These are phyloP conservation scores for Russula vinacea DNA, from an alignment of 768 basidiomycete species.

Conservation along the genomic window DNA sequence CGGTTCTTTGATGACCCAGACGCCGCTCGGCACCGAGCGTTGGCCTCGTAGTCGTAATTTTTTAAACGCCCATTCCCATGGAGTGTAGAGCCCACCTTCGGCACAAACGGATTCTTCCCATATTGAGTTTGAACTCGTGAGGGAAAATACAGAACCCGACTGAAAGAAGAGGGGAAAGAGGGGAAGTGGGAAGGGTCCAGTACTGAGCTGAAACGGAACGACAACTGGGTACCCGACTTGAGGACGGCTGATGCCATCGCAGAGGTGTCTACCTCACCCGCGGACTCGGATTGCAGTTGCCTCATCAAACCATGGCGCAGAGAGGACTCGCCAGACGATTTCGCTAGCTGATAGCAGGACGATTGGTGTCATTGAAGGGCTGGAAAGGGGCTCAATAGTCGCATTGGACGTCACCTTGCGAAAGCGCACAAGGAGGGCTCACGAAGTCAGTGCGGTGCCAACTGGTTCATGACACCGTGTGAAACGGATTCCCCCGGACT, in stretches of 20 bases:
- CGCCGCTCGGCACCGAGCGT: slow-evolving; percentile 50
- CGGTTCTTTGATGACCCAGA: slow-evolving; percentile 79
- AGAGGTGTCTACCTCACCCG: slow-evolving; percentile 62
- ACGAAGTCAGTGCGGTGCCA: not conserved
- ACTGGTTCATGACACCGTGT: no score
- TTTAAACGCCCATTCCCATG: slow-evolving; percentile 69
- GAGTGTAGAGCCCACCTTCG: slow-evolving; percentile 54
- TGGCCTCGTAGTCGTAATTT: slow-evolving; percentile 56
- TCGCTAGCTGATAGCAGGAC: slow-evolving; percentile 40
- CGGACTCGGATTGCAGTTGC: slow-evolving; percentile 57
- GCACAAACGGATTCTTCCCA: slow-evolving; percentile 67
- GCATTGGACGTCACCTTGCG: slow-evolving; percentile 54
- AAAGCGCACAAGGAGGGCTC: slow-evolving; percentile 49
- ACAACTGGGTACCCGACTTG: slow-evolving; percentile 45
- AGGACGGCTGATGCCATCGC: slow-evolving; percentile 51
- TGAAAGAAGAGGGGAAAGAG: not conserved
- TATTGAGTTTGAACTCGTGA: not conserved
- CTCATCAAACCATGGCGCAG: slow-evolving; percentile 49
- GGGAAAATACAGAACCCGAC: not conserved
- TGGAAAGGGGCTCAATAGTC: slow-evolving; percentile 11
- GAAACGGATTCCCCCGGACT: no score
- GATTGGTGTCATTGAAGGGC: slow-evolving; percentile 11
- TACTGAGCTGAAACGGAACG: no score
- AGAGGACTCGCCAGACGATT: slow-evolving; percentile 48
- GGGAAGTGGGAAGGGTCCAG: no score